A percentile compares a stretch with the other conserved stretches of the same genome.
Evolutionary conservation across 2,329 filamentous ascomycete genomes (phyloP).

Genomic region (Botryotinia convoluta): DNA sequence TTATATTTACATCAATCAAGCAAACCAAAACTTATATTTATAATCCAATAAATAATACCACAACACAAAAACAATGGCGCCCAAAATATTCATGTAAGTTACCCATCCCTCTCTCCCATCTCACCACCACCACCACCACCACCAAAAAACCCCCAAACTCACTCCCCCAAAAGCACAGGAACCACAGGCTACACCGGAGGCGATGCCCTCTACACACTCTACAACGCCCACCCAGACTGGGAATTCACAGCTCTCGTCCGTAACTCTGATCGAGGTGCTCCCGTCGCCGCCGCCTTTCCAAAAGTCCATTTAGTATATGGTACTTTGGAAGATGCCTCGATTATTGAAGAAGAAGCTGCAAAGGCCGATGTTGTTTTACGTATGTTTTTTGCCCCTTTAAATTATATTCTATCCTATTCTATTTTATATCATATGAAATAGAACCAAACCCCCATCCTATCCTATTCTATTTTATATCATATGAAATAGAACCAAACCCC

Average conservation of each 20-base stretch:
- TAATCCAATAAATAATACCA: not conserved
- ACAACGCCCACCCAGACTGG: constrained; percentile 48
- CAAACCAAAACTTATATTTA: not conserved
- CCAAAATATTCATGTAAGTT: constrained; percentile 33
- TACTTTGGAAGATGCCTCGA: constrained; percentile 44
- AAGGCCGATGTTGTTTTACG: constrained; percentile 50
- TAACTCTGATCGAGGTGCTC: constrained; percentile 47
- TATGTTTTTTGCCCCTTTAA: constrained; percentile 22
- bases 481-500: too few species aligned
- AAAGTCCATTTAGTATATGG: constrained; percentile 52
- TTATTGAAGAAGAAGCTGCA: constrained; percentile 46
- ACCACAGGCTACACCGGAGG: constrained; percentile 41
- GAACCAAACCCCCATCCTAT: too few species aligned
- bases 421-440: too few species aligned
- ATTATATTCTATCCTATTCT: too few species aligned
- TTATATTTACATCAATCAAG: too few species aligned
- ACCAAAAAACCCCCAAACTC: not conserved
- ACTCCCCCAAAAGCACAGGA: constrained; percentile 8
- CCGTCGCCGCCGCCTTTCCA: constrained; percentile 46
- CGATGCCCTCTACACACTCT: constrained; percentile 45
- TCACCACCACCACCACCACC: not conserved
- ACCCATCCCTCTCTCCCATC: not conserved
- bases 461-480: too few species aligned
- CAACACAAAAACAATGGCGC: constrained; percentile 23
- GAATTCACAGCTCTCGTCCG: constrained; percentile 50